Base-by-base conservation (phyloP, 371 early-diverging fungal genomes). In the Mortierella sp. region DNA sequence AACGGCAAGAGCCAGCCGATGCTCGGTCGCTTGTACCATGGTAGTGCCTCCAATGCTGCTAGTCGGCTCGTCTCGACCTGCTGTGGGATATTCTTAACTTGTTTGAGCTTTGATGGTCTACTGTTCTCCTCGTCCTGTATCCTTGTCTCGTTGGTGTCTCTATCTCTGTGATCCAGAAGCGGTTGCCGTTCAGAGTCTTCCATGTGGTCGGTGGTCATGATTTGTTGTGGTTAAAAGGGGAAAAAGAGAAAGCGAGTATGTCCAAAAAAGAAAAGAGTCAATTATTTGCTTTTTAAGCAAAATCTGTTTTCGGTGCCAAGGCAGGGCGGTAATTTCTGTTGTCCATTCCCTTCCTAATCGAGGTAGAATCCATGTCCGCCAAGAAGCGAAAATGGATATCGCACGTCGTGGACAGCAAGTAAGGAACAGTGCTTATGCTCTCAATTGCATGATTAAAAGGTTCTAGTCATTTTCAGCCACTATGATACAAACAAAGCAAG, bases 21-120 rank as follows among this genome's bases (percentile, higher is more conserved):
- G 37, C 71, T 74, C 14, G 82, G 82, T 31, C 82, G 64, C 53
- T 37, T 34, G 63, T 78, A 70, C 83, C 82, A 83, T 1, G 83
- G 83, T 37, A 78, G 11, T 11, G 61, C 64, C 40, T 78, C 66
- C 7, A 74, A 29, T 1, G 52, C 63, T 7, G 74, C 77, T 24
- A 81, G 37, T 11, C 81, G 71, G 7, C 19, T 45, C 6, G 68
- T 40, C 64, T 77, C 81, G n/a, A 73, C 76, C 19, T 47, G 31
- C 22, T 34, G 61, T 14, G 55, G 31, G 14, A 24, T 26, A 13
- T 7, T 7, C 34, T 61, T 37, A 29, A 6, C 24, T 40, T 22
- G 11, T 53, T 14, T 75, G 64, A 5, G 14, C 29, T 41, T 50
- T 50, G n/a, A 8, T 63, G 44, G 31, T 48, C 64, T 16, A 43